These are phyloP conservation scores for Phoma sp. DNA, from an alignment of 2,329 filamentous ascomycete species.

Conservation along the genomic window DNA sequence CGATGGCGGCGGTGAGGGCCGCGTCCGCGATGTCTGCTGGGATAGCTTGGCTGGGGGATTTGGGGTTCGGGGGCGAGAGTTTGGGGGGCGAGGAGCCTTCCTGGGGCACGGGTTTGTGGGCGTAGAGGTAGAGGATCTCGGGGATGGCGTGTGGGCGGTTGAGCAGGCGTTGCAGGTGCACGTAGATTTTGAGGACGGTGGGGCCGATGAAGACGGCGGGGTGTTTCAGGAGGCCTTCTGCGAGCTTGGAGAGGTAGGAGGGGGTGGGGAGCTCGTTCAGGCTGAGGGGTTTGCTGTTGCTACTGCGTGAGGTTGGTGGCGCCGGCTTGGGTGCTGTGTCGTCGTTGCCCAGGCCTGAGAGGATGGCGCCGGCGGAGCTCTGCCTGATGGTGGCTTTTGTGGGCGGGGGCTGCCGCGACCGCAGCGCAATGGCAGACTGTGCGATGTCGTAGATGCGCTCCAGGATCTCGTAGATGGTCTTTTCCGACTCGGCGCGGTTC, in stretches of 20 bases:
- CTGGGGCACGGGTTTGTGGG: slow-evolving; percentile 76
- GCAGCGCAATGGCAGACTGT: slow-evolving; percentile 36
- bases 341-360: slow-evolving; percentile 37
- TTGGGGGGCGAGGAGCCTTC: slow-evolving; percentile 59
- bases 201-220: slow-evolving; percentile 82
- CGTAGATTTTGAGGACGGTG: slow-evolving; percentile 73
- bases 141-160: slow-evolving; percentile 78
- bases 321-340: slow-evolving; percentile 3
- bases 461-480: slow-evolving; percentile 27
- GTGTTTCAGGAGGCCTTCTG: slow-evolving; percentile 74
- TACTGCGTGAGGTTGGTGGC: too few species aligned
- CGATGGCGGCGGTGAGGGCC: slow-evolving; percentile 81
- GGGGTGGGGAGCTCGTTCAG: slow-evolving; percentile 37
- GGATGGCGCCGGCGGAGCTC: slow-evolving; percentile 44
- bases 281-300: slow-evolving; percentile 16
- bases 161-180: slow-evolving; percentile 75
- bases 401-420: slow-evolving; percentile 31
- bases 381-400: slow-evolving; percentile 32
- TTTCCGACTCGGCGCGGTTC: slow-evolving; percentile 35
- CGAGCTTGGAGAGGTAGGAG: slow-evolving; percentile 57
- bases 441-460: slow-evolving; percentile 32
- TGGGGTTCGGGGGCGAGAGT: slow-evolving; percentile 63
- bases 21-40: slow-evolving; percentile 71
- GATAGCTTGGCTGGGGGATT: slow-evolving; percentile 73
- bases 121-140: slow-evolving; percentile 79